Percentiles rank a stretch among this genome's conserved stretches.
Evolutionary conservation across 2,329 filamentous ascomycete species (phyloP).

Genomic region (Cladosporium colombiae): DNA sequence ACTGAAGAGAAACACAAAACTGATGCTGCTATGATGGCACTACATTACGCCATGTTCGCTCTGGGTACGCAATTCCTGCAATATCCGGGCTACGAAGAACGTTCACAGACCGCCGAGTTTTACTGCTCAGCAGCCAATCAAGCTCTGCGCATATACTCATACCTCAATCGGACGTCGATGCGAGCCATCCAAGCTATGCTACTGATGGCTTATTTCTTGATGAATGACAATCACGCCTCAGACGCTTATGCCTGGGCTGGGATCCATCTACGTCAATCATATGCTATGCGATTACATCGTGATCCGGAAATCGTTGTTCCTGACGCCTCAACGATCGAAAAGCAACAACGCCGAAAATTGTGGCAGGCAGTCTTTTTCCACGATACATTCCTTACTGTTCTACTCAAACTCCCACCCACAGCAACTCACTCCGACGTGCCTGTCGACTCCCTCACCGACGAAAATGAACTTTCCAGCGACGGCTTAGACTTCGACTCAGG

Average conservation of each 20-base stretch:
- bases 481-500: conserved; percentile 62
- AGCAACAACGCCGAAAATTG: conserved; percentile 75
- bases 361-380: conserved; percentile 82
- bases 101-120: conserved; percentile 76
- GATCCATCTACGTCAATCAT: conserved; percentile 73
- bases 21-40: conserved; percentile 69
- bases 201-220: conserved; percentile 78
- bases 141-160: conserved; percentile 72
- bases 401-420: conserved; percentile 74
- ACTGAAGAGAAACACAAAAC: conserved; percentile 58
- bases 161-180: conserved; percentile 72
- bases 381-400: conserved; percentile 77
- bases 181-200: conserved; percentile 79
- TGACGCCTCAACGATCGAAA: conserved; percentile 67
- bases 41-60: conserved; percentile 76
- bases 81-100: conserved; percentile 56
- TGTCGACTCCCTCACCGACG: conserved; percentile 71
- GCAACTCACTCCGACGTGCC: conserved; percentile 78
- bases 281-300: conserved; percentile 78
- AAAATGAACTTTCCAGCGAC: conserved; percentile 52
- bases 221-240: conserved; percentile 82
- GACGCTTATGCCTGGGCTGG: conserved; percentile 83
- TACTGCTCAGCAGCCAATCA: conserved; percentile 78
- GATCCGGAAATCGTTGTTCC: conserved; percentile 74
- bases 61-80: conserved; percentile 77